Conservation (phyloP, 192 early-diverging fungal genomes). For the Backusella circina region DNA sequence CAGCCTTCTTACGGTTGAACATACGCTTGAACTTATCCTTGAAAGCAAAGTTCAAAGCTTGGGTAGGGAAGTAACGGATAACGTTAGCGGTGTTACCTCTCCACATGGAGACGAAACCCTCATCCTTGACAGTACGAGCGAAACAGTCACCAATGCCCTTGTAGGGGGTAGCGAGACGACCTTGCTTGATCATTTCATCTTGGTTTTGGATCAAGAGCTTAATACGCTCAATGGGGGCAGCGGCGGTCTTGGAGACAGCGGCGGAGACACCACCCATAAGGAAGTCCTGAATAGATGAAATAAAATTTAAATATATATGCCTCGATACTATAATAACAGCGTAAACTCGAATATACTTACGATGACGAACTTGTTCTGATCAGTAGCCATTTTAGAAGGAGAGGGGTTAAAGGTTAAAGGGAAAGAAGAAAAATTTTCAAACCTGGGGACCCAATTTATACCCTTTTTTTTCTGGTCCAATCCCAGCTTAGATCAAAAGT, state of each 20-base stretch:
- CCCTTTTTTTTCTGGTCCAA: neutral
- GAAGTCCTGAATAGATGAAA: conserved; percentile 52
- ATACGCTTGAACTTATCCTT: no score
- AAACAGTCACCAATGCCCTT: conserved; percentile 92
- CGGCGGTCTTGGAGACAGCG: conserved; percentile 97
- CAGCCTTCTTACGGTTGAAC: no score
- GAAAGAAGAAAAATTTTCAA: neutral
- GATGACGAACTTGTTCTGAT: conserved; percentile 33
- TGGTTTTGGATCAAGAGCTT: conserved; percentile 91
- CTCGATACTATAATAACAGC: neutral
- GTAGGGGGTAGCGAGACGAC: conserved; percentile 75
- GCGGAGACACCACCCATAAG: conserved; percentile 92
- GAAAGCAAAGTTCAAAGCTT: conserved; percentile 96
- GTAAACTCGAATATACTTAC: conserved; percentile 19
- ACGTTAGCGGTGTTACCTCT: conserved; percentile 93
- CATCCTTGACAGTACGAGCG: conserved; percentile 78
- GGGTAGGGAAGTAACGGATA: conserved; percentile 97
- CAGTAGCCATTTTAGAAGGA: conserved; percentile 23
- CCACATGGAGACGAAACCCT: no score
- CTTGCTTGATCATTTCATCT: conserved; percentile 75
- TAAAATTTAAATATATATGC: neutral
- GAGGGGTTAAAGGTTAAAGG: conserved; percentile 5
- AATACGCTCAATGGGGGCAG: conserved; percentile 96
- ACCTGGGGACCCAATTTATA: conserved; percentile 2
- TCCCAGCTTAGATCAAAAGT: neutral